Base-by-base conservation (phyloP, 1,284 basidiomycete species). In the Ganoderma boninense region DNA sequence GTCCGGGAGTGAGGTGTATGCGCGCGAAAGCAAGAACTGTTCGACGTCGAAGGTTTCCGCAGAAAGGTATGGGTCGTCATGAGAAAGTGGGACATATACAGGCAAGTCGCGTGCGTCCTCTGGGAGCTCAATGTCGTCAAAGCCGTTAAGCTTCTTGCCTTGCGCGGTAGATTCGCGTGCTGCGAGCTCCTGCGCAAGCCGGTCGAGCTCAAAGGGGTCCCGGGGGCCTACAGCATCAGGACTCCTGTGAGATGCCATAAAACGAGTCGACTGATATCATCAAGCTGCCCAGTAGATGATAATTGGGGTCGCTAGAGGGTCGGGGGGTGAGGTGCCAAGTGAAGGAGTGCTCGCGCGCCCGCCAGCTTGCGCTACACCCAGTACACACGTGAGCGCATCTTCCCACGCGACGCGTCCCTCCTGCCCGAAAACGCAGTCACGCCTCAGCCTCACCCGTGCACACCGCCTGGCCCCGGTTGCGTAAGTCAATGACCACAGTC, bases 1-100 rank as follows among this genome's bases (percentile, higher is more conserved):
- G 80, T 97, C 96, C 60, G 93, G 92, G 16, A 98, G 87, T 13
- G 96, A 94, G 0, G 93, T 95, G 77, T 96, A 92, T 44, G 94
- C 87, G 61, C 97, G 89, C 10, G 95, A 96, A 46, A 97, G 88
- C 13, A 98, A 88, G 80, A 99, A 98, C 1, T 90, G 87, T 78
- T 98, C 96, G 38, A 95, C 91, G 77, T 95, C 86, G 82, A 97
- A 99, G 0, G 83, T 81, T 43, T 88, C 82, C 0, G 90, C 87
- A 3, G 87, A 87, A 40, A 98, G 86, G 72, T 92, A 89, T 7
- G 89, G 85, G 79, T 97, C 93, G 74, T 88, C 82, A 77, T 96
- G 96, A 2, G 94, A 92, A 60, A 97, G 87, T 42, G 96, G 94
- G 11, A 89, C 82, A 77, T 92, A 89, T 65, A 89, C 86, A 8